Conservation (phyloP, 2,329 filamentous ascomycete species). For the Myotisia sp. region DNA sequence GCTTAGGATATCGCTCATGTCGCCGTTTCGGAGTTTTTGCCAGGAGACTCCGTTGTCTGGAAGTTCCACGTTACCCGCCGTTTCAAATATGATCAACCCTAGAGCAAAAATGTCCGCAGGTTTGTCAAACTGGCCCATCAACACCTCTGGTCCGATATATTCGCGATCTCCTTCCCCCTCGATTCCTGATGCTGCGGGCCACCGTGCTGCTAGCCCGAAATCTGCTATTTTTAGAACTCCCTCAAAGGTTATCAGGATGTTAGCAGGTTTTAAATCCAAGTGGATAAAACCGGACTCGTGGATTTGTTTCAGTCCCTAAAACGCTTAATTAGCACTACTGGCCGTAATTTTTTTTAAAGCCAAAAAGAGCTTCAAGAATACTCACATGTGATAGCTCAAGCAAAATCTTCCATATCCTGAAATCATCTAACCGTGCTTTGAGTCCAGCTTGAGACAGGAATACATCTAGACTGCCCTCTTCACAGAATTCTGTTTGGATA, state of each 20-base stretch:
- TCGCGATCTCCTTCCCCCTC: constrained; percentile 91
- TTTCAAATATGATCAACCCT: constrained; percentile 87
- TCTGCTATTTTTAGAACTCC: constrained; percentile 53
- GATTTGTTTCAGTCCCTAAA: constrained; percentile 72
- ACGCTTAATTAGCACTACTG: no score
- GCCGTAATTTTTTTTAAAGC: not conserved
- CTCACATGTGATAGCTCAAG: constrained; percentile 70
- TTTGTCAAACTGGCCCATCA: constrained; percentile 74
- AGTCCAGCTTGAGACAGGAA: constrained; percentile 73
- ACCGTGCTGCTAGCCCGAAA: constrained; percentile 59
- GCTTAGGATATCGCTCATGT: constrained; percentile 76
- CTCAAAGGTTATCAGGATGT: constrained; percentile 52
- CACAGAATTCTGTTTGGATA: constrained; percentile 94
- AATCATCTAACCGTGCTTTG: constrained; percentile 82
- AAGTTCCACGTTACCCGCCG: constrained; percentile 81
- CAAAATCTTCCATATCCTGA: constrained; percentile 96
- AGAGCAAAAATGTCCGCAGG: constrained; percentile 88
- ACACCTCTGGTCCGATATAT: constrained; percentile 88
- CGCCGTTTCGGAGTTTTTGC: constrained; percentile 76
- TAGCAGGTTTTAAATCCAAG: constrained; percentile 52
- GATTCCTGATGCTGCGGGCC: constrained; percentile 61
- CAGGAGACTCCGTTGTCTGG: constrained; percentile 86
- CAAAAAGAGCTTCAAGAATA: constrained; percentile 13
- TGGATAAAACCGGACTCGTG: constrained; percentile 73
- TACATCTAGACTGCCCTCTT: constrained; percentile 76